Conservation (phyloP, 1,284 basidiomycete genomes). For the Vanrija sp. region DNA sequence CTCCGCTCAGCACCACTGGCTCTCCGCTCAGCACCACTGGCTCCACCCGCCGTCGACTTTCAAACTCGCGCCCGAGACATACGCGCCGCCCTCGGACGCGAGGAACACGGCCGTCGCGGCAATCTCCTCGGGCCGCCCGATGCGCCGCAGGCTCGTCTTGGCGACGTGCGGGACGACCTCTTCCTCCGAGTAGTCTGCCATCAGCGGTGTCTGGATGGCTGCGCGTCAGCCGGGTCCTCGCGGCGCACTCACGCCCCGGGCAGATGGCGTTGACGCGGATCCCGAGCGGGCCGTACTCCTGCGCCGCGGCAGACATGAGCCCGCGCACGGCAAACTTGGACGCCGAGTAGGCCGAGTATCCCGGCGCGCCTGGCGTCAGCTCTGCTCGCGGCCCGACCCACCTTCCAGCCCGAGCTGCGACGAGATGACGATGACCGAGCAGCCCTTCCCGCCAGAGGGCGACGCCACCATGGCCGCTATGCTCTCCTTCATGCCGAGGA, state of each 20-base stretch:
- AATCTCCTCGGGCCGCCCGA: conserved; percentile 29
- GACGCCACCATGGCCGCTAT: conserved; percentile 22
- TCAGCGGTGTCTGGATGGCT: conserved; percentile 21
- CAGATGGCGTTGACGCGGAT: conserved; percentile 32
- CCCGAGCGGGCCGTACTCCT: conserved; percentile 24
- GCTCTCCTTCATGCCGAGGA: conserved; percentile 24
- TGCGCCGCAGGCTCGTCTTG: conserved; percentile 12
- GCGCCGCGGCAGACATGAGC: conserved; percentile 22
- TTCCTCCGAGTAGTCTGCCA: conserved; percentile 10
- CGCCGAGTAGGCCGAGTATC: conserved; percentile 20
- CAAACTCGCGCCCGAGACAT: no score
- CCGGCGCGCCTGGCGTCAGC: conserved; percentile 1
- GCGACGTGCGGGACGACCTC: conserved; percentile 7
- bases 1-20: no score
- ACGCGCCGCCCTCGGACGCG: neutral
- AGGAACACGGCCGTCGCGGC: conserved; percentile 17
- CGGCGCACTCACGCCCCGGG: conserved; percentile 14
- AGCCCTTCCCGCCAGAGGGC: conserved; percentile 17
- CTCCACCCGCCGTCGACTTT: no score
- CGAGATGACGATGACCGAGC: conserved; percentile 22
- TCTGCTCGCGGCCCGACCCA: neutral
- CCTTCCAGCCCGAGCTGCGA: conserved; percentile 29
- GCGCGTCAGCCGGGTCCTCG: neutral
- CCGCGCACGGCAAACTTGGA: conserved; percentile 35
- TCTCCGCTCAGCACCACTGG: no score